These are phyloP conservation scores for Lachancea waltii DNA, from an alignment of 805 yeast genomes.

Conservation along the genomic window DNA sequence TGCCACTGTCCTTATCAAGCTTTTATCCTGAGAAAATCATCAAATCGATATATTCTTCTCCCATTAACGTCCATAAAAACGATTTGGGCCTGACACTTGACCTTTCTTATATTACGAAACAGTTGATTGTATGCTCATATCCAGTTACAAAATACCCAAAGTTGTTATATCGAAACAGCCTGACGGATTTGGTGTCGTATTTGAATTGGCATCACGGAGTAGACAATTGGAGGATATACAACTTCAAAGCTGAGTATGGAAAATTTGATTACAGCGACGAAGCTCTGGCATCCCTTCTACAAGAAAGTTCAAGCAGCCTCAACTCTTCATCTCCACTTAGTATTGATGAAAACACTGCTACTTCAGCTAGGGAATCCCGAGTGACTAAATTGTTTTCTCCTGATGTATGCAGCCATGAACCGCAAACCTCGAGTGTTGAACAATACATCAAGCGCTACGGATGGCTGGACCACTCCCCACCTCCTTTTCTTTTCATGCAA, in stretches of 20 bases:
- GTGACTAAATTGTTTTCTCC: too few species aligned
- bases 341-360: too few species aligned
- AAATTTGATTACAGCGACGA: conserved; percentile 33
- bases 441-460: conserved; percentile 33
- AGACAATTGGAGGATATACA: conserved; percentile 64
- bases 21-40: conserved; percentile 14
- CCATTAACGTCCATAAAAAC: conserved; percentile 23
- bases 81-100: conserved; percentile 42
- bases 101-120: conserved; percentile 57
- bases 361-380: too few species aligned
- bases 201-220: conserved; percentile 41
- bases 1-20: conserved; percentile 7
- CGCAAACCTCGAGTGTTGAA: not conserved
- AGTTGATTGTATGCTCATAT: conserved; percentile 67
- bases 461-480: conserved; percentile 73
- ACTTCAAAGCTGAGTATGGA: conserved; percentile 54
- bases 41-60: conserved; percentile 18
- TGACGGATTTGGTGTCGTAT: conserved; percentile 44
- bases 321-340: not conserved
- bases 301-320: too few species aligned
- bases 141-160: conserved; percentile 48
- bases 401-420: not conserved
- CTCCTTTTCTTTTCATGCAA: conserved; percentile 51
- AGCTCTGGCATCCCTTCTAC: conserved; percentile 15
- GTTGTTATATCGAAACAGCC: conserved; percentile 45